A percentile compares a stretch with the other conserved stretches of the same genome.
Evolutionary conservation across 2,329 filamentous ascomycete genomes (phyloP).

Genomic region (Nectriaceae sp.): DNA sequence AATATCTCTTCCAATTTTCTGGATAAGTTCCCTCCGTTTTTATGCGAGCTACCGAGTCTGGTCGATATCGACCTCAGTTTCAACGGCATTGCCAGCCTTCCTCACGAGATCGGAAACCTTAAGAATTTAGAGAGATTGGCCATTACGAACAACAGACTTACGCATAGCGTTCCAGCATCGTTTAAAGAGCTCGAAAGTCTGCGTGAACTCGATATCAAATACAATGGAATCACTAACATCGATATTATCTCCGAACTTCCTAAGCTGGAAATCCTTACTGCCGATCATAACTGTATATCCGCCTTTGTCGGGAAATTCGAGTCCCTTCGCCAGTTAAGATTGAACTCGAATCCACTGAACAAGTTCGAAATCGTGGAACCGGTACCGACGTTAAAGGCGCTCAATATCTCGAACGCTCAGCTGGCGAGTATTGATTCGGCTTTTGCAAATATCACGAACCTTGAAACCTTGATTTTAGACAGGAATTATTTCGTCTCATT

Average conservation of each 20-base stretch:
- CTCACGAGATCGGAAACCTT: slow-evolving; percentile 76
- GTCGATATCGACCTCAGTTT: slow-evolving; percentile 97
- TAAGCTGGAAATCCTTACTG: slow-evolving; percentile 81
- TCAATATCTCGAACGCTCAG: slow-evolving; percentile 91
- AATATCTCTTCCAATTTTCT: slow-evolving; percentile 95
- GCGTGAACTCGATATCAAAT: slow-evolving; percentile 91
- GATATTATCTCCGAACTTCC: slow-evolving; percentile 84
- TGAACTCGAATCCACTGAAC: slow-evolving; percentile 95
- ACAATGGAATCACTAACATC: slow-evolving; percentile 87
- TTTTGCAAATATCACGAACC: slow-evolving; percentile 82
- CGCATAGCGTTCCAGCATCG: slow-evolving; percentile 70
- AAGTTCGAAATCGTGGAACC: slow-evolving; percentile 81
- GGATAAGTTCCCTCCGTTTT: slow-evolving; percentile 78
- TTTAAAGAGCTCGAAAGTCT: slow-evolving; percentile 76
- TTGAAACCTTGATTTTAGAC: slow-evolving; percentile 87
- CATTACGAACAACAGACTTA: slow-evolving; percentile 92
- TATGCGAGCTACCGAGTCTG: slow-evolving; percentile 79
- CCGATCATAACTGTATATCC: slow-evolving; percentile 91
- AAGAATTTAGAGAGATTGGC: slow-evolving; percentile 83
- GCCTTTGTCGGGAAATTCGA: slow-evolving; percentile 89
- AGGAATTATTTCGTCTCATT: slow-evolving; percentile 95
- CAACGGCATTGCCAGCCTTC: slow-evolving; percentile 81
- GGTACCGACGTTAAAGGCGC: slow-evolving; percentile 77
- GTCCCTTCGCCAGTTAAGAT: slow-evolving; percentile 77
- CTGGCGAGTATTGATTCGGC: slow-evolving; percentile 86